Base-by-base conservation (phyloP, 1,284 basidiomycete genomes). In the Mixia osmundae region DNA sequence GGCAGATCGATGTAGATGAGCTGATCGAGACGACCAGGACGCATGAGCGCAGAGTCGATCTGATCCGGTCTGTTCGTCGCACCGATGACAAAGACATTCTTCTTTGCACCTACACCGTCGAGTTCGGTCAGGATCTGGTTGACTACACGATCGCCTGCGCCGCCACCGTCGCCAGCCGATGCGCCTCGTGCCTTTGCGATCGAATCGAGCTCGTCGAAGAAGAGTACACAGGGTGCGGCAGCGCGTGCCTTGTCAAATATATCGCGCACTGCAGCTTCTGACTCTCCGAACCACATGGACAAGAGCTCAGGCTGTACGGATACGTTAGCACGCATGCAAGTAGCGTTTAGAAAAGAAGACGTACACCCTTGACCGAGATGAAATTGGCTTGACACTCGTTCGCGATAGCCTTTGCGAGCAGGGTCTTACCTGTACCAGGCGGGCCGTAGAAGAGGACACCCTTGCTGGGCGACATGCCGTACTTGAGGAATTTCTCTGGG, bases 211-310 rank as follows among this genome's bases (percentile, higher is more conserved):
- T 99, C 89, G 53, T 99, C 89, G 60, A 97, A 97, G 76, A 97
- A 97, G 85, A 97, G 94, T 47, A 97, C 85, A 58, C 89, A 95
- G 29, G 91, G 91, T 6, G 89, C 87, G 4, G 91, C 91, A 16
- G 89, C 89, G 50, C 91, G 80, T 36, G 91, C 89, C 63, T 97
- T 95, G 69, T 97, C 89, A 59, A 99, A 99, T 43, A 97, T 83
- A 50, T 97, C 91, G 50, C 91, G 82, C 36, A 99, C 91, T 53
- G 95, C 95, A 47, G 89, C 89, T 61, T 99, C 91, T 5, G 85
- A 94, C 65, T 97, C 91, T 71, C 91, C 91, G 61, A 97, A 97
- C 89, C 89, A 97, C 91, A 97, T 97, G 9, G 87, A 97, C 21
- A 60, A 52, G 37, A 50, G 44, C 33, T 48, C 47, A 20, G 46